Percentiles rank a stretch among this genome's conserved stretches.
Conservation (phyloP, 805 yeast genomes). For the Nakazawaea ishiwadae region DNA sequence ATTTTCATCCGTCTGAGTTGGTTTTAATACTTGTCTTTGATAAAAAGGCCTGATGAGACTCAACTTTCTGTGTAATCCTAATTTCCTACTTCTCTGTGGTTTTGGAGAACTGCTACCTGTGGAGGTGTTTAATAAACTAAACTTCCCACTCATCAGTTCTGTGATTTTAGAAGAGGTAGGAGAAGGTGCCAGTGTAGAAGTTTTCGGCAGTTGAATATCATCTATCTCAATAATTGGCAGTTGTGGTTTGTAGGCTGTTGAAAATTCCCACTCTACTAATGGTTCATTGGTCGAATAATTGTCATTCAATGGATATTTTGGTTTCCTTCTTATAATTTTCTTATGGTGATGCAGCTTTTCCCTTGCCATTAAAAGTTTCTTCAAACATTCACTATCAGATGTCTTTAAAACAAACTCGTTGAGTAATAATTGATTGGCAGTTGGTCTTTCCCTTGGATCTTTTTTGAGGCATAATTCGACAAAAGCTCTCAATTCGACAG, state of each 20-base stretch:
- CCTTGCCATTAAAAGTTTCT: too few species aligned
- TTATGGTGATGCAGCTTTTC: too few species aligned
- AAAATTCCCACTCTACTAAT: slow-evolving; percentile 8
- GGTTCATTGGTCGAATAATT: slow-evolving; percentile 18
- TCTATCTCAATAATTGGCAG: too few species aligned
- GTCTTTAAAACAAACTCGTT: too few species aligned
- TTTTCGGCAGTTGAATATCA: slow-evolving; percentile 15
- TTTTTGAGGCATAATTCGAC: slow-evolving; percentile 61
- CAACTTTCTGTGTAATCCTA: background rate
- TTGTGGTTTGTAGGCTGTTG: too few species aligned
- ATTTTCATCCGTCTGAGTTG: background rate
- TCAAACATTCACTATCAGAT: too few species aligned
- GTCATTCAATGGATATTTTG: slow-evolving; percentile 31
- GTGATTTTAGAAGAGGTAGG: background rate
- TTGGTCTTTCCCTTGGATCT: slow-evolving; percentile 61
- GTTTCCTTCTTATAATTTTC: slow-evolving; percentile 26
- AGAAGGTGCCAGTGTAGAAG: background rate
- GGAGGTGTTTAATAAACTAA: background rate
- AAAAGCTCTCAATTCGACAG: slow-evolving; percentile 47
- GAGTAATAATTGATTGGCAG: slow-evolving; percentile 50
- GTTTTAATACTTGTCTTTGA: background rate
- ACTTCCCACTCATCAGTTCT: background rate
- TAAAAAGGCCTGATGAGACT: background rate
- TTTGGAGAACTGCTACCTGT: slow-evolving; percentile 8
- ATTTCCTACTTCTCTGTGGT: background rate